These are phyloP conservation scores for Schizochytrium sp. DNA, from an alignment of 108 stramenopile species.

Conservation along the genomic window DNA sequence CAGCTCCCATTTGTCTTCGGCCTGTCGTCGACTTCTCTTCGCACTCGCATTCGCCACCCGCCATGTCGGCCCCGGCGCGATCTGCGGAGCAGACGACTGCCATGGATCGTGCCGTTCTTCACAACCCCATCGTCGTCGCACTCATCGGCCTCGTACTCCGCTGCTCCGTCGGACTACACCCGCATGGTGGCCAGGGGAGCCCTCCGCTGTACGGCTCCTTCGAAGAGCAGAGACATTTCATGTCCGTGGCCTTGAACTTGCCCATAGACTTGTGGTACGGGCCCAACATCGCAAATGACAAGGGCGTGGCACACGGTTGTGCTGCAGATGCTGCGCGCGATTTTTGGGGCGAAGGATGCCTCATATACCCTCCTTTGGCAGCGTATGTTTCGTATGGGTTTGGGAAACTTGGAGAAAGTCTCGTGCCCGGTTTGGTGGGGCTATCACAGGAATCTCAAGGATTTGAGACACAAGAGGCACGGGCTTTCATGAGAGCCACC, in stretches of 20 bases:
- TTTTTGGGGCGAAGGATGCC: not conserved
- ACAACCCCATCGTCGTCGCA: slow-evolving; percentile 44
- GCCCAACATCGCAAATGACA: not conserved
- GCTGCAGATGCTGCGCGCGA: not conserved
- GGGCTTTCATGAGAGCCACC: slow-evolving; percentile 23
- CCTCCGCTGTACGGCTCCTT: not conserved
- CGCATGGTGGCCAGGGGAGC: slow-evolving; percentile 33
- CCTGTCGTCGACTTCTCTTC: no score
- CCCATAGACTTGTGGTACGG: not conserved
- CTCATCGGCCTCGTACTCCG: slow-evolving; percentile 28
- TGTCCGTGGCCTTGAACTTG: not conserved
- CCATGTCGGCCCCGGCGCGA: not conserved
- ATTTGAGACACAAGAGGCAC: slow-evolving; percentile 10
- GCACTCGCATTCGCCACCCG: not conserved
- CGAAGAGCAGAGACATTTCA: slow-evolving; percentile 24
- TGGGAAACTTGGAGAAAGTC: not conserved
- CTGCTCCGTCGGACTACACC: slow-evolving; percentile 59
- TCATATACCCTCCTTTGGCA: not conserved
- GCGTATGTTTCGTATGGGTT: not conserved
- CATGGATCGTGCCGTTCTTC: slow-evolving; percentile 54
- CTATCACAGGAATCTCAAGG: not conserved
- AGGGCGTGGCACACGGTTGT: no score
- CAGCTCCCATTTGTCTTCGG: no score
- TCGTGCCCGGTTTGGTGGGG: not conserved
- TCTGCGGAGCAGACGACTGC: slow-evolving; percentile 10